Evolutionary conservation across 1,284 basidiomycete genomes (phyloP).

Genomic region (Chalciporus sp.): DNA sequence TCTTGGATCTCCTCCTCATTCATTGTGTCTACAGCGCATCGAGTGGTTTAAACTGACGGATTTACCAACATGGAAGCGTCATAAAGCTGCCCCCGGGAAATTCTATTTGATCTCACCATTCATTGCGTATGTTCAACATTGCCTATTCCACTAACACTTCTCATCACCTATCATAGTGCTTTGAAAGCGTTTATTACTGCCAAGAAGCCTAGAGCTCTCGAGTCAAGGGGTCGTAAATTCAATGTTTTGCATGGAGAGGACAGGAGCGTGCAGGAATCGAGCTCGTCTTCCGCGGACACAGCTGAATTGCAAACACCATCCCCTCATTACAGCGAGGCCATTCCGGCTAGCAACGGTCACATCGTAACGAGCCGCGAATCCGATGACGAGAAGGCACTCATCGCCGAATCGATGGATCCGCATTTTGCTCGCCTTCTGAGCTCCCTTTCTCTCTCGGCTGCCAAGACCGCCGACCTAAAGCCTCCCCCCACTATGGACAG

Average conservation of each 20-base stretch:
- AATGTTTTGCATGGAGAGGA: slow-evolving; percentile 23
- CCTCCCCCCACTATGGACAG: slow-evolving; percentile 1
- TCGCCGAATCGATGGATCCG: slow-evolving; percentile 51
- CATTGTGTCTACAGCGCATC: slow-evolving; percentile 70
- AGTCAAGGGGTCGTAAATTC: slow-evolving; percentile 37
- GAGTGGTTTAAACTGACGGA: slow-evolving; percentile 94
- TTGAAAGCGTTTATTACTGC: slow-evolving; percentile 67
- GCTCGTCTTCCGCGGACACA: slow-evolving; percentile 64
- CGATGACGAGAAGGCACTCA: slow-evolving; percentile 29
- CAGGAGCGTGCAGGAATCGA: slow-evolving; percentile 54
- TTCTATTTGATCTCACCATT: slow-evolving; percentile 98
- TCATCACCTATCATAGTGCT: slow-evolving; percentile 43
- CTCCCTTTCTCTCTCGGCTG: slow-evolving; percentile 62
- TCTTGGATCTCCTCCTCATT: slow-evolving; percentile 8
- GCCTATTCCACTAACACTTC: slow-evolving; percentile 10
- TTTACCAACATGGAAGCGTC: slow-evolving; percentile 92
- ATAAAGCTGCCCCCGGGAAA: slow-evolving; percentile 72
- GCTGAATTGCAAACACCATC: slow-evolving; percentile 66
- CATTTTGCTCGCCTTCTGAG: slow-evolving; percentile 70
- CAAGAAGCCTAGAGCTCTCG: slow-evolving; percentile 46
- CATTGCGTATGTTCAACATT: slow-evolving; percentile 66
- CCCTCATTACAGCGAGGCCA: slow-evolving; percentile 51
- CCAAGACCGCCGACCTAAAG: slow-evolving; percentile 28
- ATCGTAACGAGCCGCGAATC: slow-evolving; percentile 21
- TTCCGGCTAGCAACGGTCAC: slow-evolving; percentile 21